A percentile compares a stretch with the other conserved stretches of the same genome.
These are phyloP conservation scores for Forsythia suspensa DNA, from an alignment of 257 asterid species.

Conservation along the genomic window DNA sequence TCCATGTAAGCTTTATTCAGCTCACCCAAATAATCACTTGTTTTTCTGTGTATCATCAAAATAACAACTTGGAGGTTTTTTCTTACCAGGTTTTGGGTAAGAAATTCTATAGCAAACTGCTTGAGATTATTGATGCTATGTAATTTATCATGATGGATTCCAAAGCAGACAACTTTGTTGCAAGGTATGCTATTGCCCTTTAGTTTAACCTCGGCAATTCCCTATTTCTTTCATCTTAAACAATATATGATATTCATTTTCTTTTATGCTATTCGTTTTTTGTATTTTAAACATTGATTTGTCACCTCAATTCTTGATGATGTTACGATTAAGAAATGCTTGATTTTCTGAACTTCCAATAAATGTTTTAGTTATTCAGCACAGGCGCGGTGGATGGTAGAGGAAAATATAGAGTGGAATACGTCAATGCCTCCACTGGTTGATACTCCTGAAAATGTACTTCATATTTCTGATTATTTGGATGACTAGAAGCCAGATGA, in stretches of 20 bases:
- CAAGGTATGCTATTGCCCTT: conserved; percentile 50
- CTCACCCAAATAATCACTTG: neutral
- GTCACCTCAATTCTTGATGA: neutral
- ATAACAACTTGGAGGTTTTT: neutral
- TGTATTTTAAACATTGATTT: too few species aligned
- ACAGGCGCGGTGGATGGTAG: conserved; percentile 63
- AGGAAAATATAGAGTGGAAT: conserved; percentile 74
- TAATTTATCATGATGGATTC: conserved; percentile 27
- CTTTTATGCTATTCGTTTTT: too few species aligned
- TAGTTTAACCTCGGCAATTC: neutral
- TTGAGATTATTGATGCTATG: conserved; percentile 31
- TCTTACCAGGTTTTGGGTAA: conserved; percentile 68
- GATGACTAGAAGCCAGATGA: conserved; percentile 74
- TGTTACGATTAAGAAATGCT: neutral
- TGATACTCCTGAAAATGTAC: conserved; percentile 51
- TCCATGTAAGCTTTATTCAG: conserved; percentile 51
- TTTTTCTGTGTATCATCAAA: too few species aligned
- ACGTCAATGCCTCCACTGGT: conserved; percentile 69
- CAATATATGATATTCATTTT: too few species aligned
- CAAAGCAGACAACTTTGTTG: conserved; percentile 63
- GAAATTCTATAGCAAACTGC: conserved; percentile 91
- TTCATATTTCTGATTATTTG: conserved; percentile 70
- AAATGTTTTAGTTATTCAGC: conserved; percentile 58
- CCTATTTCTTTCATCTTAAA: too few species aligned
- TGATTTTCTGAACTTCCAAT: neutral